Base-by-base conservation (phyloP, 495 filamentous ascomycete species). In the Poronia punctata region DNA sequence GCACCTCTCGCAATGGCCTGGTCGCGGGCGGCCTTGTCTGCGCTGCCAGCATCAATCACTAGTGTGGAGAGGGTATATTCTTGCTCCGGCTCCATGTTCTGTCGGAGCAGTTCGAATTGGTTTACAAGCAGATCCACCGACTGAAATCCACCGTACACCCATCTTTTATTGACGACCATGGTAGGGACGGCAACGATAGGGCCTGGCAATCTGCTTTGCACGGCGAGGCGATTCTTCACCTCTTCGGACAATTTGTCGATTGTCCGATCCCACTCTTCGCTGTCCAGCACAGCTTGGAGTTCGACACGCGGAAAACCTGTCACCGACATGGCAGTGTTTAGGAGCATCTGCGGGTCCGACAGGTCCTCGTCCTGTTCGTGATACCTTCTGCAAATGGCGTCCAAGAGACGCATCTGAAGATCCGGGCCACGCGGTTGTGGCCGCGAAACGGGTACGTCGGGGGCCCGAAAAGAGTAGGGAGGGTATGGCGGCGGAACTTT, bases 361-460 rank as follows among this genome's bases (percentile, higher is more conserved):
- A 90, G 78, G 52, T 95, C 88, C 48, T 72, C 65, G 53, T 81
- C 79, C 3, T 78, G 66, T 55, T 87, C 79, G 48, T 92, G 89
- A 52, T 85, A 83, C 5, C 69, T 71, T 16, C 54, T 58, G 62
- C 86, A 85, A 12, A 92, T 58, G 46, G 77, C 67, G 49, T 82
- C 74, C 5, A 86, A 74, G 21, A 87, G 71, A 9, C 66, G 62
- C 1, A 74, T 75, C 56, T 87, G 82, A 18, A 79, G 46, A 3
- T 60, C 61, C 11, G 67, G 55, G 11, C 54, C 54, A 3, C 47
- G 54, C 17, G 41, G 32, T 18, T 46, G 48, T 5, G 21, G 32
- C 20, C 29, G 20, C 9, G 26, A 37, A 10, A 43, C 33, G 14
- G 41, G 25, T 8, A 8, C 12, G 18, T 29, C 24, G 5, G 30